Conservation (phyloP, 1,284 basidiomycete genomes). For the Naganishia cerealis region DNA sequence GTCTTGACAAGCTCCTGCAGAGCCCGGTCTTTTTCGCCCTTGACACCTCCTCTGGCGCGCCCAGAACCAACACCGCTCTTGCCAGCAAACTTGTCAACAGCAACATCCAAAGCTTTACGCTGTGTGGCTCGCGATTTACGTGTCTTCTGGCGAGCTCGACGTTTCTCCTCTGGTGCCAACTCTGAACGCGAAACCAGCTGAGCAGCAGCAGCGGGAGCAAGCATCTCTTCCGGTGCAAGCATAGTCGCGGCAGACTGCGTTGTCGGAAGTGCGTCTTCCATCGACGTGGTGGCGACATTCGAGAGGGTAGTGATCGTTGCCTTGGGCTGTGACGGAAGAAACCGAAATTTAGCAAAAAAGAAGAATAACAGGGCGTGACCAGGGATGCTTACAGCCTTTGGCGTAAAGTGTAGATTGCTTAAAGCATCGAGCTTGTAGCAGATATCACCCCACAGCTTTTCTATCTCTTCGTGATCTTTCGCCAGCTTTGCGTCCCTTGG, state of each 20-base stretch:
- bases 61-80: slow-evolving; percentile 52
- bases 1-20: slow-evolving; percentile 74
- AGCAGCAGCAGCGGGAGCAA: slow-evolving; percentile 61
- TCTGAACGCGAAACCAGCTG: slow-evolving; percentile 70
- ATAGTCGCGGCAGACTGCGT: slow-evolving; percentile 72
- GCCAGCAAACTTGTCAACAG: slow-evolving; percentile 65
- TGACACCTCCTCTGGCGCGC: slow-evolving; percentile 57
- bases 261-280: slow-evolving; percentile 89
- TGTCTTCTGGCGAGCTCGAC: slow-evolving; percentile 67
- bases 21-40: slow-evolving; percentile 78
- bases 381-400: slow-evolving; percentile 71
- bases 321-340: slow-evolving; percentile 68
- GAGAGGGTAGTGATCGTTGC: slow-evolving; percentile 81
- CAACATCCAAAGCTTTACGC: slow-evolving; percentile 68
- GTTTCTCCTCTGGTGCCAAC: slow-evolving; percentile 82
- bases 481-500: slow-evolving; percentile 84
- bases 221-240: slow-evolving; percentile 92
- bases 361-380: background rate
- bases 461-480: slow-evolving; percentile 85
- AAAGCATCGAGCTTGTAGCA: slow-evolving; percentile 89
- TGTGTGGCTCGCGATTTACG: slow-evolving; percentile 73
- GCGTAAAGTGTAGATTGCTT: slow-evolving; percentile 91
- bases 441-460: slow-evolving; percentile 78
- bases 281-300: slow-evolving; percentile 77
- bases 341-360: background rate